Evolutionary conservation across 495 filamentous ascomycete genomes (phyloP).

Genomic region (Lasiosphaeria hispida): DNA sequence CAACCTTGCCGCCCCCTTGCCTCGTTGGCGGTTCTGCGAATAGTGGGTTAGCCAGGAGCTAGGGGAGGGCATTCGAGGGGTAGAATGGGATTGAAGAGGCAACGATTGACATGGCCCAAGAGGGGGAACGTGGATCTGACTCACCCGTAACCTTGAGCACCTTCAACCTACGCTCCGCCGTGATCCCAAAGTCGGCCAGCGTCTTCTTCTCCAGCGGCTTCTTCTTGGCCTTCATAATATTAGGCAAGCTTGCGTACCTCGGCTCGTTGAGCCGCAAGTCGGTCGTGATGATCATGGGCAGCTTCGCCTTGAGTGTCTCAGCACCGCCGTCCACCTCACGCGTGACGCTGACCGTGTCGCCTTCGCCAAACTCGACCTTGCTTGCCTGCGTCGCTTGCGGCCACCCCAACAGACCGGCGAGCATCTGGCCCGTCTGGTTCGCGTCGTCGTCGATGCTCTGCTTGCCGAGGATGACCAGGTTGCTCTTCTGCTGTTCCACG

Average conservation of each 20-base stretch:
- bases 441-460: slow-evolving; percentile 97
- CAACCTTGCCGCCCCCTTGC: slow-evolving; percentile 93
- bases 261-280: slow-evolving; percentile 95
- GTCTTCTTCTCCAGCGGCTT: slow-evolving; percentile 93
- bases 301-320: slow-evolving; percentile 78
- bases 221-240: slow-evolving; percentile 99
- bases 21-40: slow-evolving; percentile 75
- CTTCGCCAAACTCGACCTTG: slow-evolving; percentile 69
- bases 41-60: too few relatives aligned
- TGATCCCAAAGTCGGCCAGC: slow-evolving; percentile 74
- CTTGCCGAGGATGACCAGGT: slow-evolving; percentile 91
- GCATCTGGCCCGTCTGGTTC: slow-evolving; percentile 96
- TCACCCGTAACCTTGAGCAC: slow-evolving; percentile 79
- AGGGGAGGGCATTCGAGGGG: neutral
- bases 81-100: too few relatives aligned
- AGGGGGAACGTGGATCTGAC: slow-evolving; percentile 28
- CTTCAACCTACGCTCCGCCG: slow-evolving; percentile 74
- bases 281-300: slow-evolving; percentile 92
- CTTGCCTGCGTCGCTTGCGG: slow-evolving; percentile 89
- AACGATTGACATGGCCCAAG: neutral
- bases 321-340: slow-evolving; percentile 94
- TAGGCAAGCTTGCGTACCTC: slow-evolving; percentile 89
- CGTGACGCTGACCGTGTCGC: slow-evolving; percentile 63
- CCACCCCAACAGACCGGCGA: slow-evolving; percentile 90
- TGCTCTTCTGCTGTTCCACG: slow-evolving; percentile 76